Base-by-base conservation (phyloP, 805 yeast genomes). In the Candida coquimbonensis region DNA sequence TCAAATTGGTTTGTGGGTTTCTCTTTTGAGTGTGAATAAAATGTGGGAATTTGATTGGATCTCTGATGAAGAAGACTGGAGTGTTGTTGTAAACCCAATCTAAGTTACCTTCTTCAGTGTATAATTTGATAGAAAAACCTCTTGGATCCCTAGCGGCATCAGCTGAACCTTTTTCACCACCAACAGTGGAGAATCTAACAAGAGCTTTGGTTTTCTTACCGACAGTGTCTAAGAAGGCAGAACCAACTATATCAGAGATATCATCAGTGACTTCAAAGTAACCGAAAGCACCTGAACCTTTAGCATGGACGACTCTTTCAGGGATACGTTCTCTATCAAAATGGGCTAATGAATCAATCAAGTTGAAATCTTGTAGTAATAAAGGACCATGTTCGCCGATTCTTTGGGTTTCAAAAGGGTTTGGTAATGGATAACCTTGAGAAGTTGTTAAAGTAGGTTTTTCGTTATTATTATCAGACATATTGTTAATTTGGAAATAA, bases 211-310 rank as follows among this genome's bases (percentile, higher is more conserved):
- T 86, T 67, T 80, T 84, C 70, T 87, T 87, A 55, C 96, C 96
- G 46, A 84, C 73, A 39, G 76, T 69, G 53, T 77, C 75, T 55
- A 88, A 75, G 69, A 88, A 85, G 46, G 78, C 78, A 42, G 93
- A 80, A 25, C 75, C 71, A 60, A 84, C 78, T 40, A 85, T 59
- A 62, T 85, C 91, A 9, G 87, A 69, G 59, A 87, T 80, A 57
- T 87, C 95, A 55, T 87, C 91, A 12, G 96, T 87, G 43, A 83
- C 90, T 65, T 85, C 95, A 62, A 88, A 88, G 53, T 73, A 76
- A 53, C 96, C 96, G 62, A 73, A 86, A 9, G 96, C 96, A 61
- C 96, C 96, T 13, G 90, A 84, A 55, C 96, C 96, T 64, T 87
- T 87, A 45, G 96, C 96, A 61, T 87, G 96, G 33, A 88, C 96